Conservation (phyloP, 306 rosid genomes). For the Pyrus betulifolia region DNA sequence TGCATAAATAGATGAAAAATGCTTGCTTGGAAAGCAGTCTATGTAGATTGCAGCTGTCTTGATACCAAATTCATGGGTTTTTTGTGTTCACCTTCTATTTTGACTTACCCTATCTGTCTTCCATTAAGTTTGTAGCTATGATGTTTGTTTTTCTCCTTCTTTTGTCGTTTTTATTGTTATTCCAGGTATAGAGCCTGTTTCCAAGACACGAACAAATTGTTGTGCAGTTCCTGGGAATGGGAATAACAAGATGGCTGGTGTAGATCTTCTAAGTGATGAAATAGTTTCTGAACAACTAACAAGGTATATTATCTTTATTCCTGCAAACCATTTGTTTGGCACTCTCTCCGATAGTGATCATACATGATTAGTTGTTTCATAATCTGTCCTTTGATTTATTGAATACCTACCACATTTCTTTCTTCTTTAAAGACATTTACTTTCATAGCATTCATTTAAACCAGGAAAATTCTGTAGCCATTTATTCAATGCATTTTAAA, state of each 20-base stretch:
- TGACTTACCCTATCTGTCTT: not conserved
- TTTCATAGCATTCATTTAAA: too few species aligned
- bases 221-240: constrained; percentile 26
- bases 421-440: too few species aligned
- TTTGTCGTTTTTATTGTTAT: constrained; percentile 2
- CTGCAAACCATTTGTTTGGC: not conserved
- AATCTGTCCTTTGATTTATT: too few species aligned
- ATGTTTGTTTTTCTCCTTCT: not conserved
- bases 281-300: constrained; percentile 91
- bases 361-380: too few species aligned
- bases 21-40: not conserved
- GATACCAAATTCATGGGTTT: not conserved
- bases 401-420: too few species aligned
- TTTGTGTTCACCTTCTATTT: not conserved
- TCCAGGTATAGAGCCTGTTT: constrained; percentile 23
- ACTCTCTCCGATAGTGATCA: too few species aligned
- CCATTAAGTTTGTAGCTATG: not conserved
- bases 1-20: not conserved
- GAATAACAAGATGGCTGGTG: constrained; percentile 27
- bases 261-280: constrained; percentile 60
- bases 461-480: too few species aligned
- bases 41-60: not conserved
- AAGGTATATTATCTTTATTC: constrained; percentile 40
- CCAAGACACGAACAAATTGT: constrained; percentile 28
- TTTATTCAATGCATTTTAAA: too few species aligned